Evolutionary conservation across 495 filamentous ascomycete genomes (phyloP).

Genomic region (Cudoniella acicularis): DNA sequence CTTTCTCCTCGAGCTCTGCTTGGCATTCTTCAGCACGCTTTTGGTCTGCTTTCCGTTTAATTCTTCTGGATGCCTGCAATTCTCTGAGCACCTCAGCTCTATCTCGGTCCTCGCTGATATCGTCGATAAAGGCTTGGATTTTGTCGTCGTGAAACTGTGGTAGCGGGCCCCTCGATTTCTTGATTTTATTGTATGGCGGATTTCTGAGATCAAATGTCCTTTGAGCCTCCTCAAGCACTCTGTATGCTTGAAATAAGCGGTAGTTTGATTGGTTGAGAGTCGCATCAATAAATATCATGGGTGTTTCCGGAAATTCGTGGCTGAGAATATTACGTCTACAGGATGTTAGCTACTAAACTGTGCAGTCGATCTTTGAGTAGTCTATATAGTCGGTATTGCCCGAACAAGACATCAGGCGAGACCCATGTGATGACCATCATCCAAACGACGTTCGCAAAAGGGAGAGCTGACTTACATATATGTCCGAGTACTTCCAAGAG

Average conservation of each 20-base stretch:
- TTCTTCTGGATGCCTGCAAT: slow-evolving; percentile 14
- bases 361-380: too few species aligned
- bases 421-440: too few species aligned
- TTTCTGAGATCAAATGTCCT: slow-evolving; percentile 26
- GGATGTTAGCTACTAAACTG: slow-evolving; percentile 12
- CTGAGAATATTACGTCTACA: slow-evolving; percentile 37
- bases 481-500: not conserved
- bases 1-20: slow-evolving; percentile 33
- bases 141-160: slow-evolving; percentile 2
- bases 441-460: not conserved
- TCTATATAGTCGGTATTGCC: too few species aligned
- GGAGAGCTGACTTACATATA: slow-evolving; percentile 14
- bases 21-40: slow-evolving; percentile 13
- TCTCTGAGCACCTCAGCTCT: slow-evolving; percentile 12
- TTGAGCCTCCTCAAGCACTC: slow-evolving; percentile 38
- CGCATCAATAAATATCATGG: slow-evolving; percentile 41
- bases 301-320: slow-evolving; percentile 44
- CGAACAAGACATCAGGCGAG: too few species aligned
- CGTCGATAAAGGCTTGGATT: not conserved
- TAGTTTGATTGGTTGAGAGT: slow-evolving; percentile 34
- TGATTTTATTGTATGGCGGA: slow-evolving; percentile 33
- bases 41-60: slow-evolving; percentile 18
- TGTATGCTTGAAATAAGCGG: slow-evolving; percentile 40
- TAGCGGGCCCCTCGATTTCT: slow-evolving; percentile 26
- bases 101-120: not conserved